Evolutionary conservation across 208 protist species (phyloP).

Genomic region (Leishmania turanica): DNA sequence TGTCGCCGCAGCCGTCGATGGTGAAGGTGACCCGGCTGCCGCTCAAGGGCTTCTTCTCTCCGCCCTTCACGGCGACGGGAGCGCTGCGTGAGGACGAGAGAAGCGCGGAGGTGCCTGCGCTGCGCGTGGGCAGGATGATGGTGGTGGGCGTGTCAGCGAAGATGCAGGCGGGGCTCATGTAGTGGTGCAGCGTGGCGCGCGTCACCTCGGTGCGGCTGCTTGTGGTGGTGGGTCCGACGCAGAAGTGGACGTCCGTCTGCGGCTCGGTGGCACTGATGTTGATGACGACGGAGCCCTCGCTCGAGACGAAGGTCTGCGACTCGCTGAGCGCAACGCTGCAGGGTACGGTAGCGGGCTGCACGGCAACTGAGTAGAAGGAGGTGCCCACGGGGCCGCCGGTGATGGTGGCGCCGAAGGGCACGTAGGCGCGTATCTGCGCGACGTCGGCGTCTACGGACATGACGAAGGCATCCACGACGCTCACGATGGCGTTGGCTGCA

Average conservation of each 20-base stretch:
- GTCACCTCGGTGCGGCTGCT: conserved; percentile 27
- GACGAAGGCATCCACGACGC: conserved; percentile 35
- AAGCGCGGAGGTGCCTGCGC: not conserved
- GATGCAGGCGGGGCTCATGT: conserved; percentile 50
- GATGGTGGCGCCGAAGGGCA: conserved; percentile 28
- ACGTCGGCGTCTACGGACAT: conserved; percentile 24
- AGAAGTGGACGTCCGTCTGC: conserved; percentile 15
- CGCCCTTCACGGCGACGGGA: not conserved
- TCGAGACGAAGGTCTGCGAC: conserved; percentile 17
- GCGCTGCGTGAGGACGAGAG: conserved; percentile 6
- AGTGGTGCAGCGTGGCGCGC: conserved; percentile 33
- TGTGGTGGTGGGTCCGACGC: conserved; percentile 11
- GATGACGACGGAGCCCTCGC: conserved; percentile 7
- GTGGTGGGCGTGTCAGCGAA: conserved; percentile 35
- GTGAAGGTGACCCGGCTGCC: not conserved
- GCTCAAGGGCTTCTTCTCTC: not conserved
- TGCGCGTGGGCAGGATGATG: conserved; percentile 7
- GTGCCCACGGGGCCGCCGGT: conserved; percentile 21
- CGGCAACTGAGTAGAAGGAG: conserved; percentile 8
- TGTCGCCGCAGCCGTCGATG: conserved; percentile 3
- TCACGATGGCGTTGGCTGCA: conserved; percentile 32
- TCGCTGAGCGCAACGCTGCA: conserved; percentile 10
- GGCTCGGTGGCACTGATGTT: conserved; percentile 15
- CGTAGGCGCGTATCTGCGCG: conserved; percentile 33
- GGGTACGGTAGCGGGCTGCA: conserved; percentile 25